Base-by-base conservation (phyloP, 2,329 filamentous ascomycete species). In the Blumeriella jaapii region DNA sequence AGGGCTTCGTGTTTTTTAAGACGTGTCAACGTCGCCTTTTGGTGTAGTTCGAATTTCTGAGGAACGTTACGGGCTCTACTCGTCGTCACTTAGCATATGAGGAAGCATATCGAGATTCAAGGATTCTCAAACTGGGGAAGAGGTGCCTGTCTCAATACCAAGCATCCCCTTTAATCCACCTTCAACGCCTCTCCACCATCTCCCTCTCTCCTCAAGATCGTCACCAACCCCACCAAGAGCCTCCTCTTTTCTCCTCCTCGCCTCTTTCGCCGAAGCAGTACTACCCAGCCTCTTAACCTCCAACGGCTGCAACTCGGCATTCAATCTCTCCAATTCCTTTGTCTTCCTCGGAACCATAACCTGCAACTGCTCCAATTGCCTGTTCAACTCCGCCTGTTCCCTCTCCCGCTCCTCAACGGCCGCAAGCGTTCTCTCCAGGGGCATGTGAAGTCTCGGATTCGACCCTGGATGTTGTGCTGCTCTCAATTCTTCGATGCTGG, bases 161-260 rank as follows among this genome's bases (percentile, higher is more conserved):
- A 85, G 53, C 59, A 82, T 73, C 39, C 70, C 65, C 51, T 62
- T 73, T 55, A 86, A 55, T 10, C 60, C 68, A 6, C 62, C 60
- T 52, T 85, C 80, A n/a, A 73, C 74, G 12, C 76, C 77, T 46
- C 73, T 70, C 59, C 77, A 75, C 82, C 82, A 89, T 46, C 81
- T 65, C 5, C 78, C 82, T 48, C 75, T 69, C 57, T 82, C 78
- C 55, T 87, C 82, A 19, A 86, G 56, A 50, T 87, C 80, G 49
- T 85, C 81, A 11, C 73, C 72, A 26, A 75, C 71, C 5, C 77
- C 78, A 4, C 74, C 72, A 6, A 77, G 60, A 6, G 74, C 68
- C 8, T 68, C 68, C 50, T 84, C 79, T 55, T 76, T 79, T 49
- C 78, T 68, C 51, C 74, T 65, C 55, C 68, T 70, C 9, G 81